Percentiles rank a stretch among this genome's conserved stretches.
Evolutionary conservation across 352 stramenopile species (phyloP).

Genomic region (Blastocystis sp.): DNA sequence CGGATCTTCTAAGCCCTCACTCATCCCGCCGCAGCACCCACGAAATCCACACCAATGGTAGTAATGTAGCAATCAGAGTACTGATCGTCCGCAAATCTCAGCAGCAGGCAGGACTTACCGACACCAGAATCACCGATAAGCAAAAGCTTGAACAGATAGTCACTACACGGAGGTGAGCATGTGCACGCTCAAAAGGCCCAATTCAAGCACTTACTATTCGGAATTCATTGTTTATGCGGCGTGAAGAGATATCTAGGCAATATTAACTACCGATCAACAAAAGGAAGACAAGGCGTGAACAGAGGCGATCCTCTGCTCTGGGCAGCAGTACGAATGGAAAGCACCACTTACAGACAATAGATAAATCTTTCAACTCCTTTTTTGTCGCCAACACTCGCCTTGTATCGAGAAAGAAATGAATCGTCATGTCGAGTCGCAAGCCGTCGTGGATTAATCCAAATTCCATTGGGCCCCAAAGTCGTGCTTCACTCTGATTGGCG

Average conservation of each 20-base stretch:
- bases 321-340: neutral
- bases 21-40: slow-evolving; percentile 72
- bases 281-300: neutral
- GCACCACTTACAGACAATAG: neutral
- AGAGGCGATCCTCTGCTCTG: neutral
- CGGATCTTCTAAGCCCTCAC: slow-evolving; percentile 86
- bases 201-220: slow-evolving; percentile 81
- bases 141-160: slow-evolving; percentile 96
- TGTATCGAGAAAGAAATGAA: neutral
- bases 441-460: neutral
- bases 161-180: slow-evolving; percentile 75
- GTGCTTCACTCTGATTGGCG: neutral
- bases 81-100: slow-evolving; percentile 97
- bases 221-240: slow-evolving; percentile 78
- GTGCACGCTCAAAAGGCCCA: neutral
- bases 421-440: neutral
- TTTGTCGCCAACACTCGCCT: neutral
- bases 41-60: slow-evolving; percentile 99
- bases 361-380: neutral
- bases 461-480: neutral
- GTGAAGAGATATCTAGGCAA: slow-evolving; percentile 5
- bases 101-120: slow-evolving; percentile 95
- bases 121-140: slow-evolving; percentile 94
- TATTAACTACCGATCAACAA: neutral
- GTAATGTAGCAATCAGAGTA: slow-evolving; percentile 99